Evolutionary conservation across 371 early-diverging fungal genomes (phyloP), one percentile per base, ranked within the genome.

Genomic region (Blakeslea trispora): DNA sequence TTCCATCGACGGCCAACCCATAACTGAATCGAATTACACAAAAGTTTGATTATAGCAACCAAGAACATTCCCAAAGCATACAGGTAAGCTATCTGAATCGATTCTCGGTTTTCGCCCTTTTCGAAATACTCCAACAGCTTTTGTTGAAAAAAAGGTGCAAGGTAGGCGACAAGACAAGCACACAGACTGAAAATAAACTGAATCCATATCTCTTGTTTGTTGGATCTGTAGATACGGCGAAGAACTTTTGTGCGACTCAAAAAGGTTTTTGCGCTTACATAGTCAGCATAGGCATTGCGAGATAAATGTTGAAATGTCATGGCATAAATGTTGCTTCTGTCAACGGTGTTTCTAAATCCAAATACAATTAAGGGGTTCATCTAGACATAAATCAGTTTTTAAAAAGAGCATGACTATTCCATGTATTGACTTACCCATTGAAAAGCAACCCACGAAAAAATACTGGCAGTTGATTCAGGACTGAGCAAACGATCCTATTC

Each of bases 1-100:
- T 81, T 77, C 61, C 79, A 74, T 46, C 79, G 74, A 43, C 79
- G 72, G 6, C 78, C 79, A 18, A 66, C 69, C 60, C 70, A 81
- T 1, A 81, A 55, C n/a, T 74, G 77, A 42, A 79, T 62, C 0
- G 65, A 68, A 50, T 68, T 68, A 19, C 70, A 70, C 22, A 81
- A 24, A 11, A 69, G 65, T 39, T 67, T 70, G 24, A 58, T 51
- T 4, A 83, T 23, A 13, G 72, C 75, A 19, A 68, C 71, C 24
- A 68, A 23, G 14, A 83, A 75, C 62, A 83, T 69, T n/a, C 72
- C 66, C 15, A 81, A 54, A 2, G 76, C 72, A 42, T 75, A 76
- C 17, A 74, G 35, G 31, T 77, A 79, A 2, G 81, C 83, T 3
- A 59, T 50, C 17, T 67, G 64, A 19, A 66, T 62, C 13, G 78